Base-by-base conservation (phyloP, 2,329 filamentous ascomycete genomes). In the Raffaelea arxii region DNA sequence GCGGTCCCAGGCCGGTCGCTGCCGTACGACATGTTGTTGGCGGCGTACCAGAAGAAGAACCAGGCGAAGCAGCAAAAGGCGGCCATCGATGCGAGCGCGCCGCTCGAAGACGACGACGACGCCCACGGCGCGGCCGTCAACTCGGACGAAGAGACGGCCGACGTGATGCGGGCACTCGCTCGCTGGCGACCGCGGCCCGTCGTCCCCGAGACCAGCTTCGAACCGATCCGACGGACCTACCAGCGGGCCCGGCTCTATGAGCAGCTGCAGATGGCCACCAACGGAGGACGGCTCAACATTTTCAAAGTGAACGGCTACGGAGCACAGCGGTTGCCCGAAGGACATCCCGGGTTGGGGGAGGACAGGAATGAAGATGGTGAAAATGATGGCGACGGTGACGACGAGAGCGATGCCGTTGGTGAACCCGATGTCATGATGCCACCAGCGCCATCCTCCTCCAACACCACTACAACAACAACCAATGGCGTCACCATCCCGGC, bases 1-100 rank as follows among this genome's bases (percentile, higher is more conserved):
- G 84, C 85, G 1, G 90, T 96, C 3, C 84, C 87, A 5, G 90
- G 90, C 1, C 76, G 90, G 51, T 92, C 86, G 39, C 67, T 94
- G 49, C 90, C 90, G 2, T 96, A 96, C 59, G 89, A 95, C 63
- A 92, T 94, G 83, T 70, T 96, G 35, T 74, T 96, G 32, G 82
- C 85, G 14, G 83, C 84, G 7, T 92, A 92, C 59, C 86, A 92
- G 64, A 96, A 97, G 75, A 97, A 96, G 73, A 98, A 98, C 58
- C 92, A 97, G 64, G 92, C 92, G 21, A 94, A 95, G 60, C 87
- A 95, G 68, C 92, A 97, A 65, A 87, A 96, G 69, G 90, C 90
- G 30, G 89, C 90, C 32, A 84, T 98, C 55, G 90, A 97, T 62
- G 91, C 92, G 47, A 94, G 94, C 62, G 90, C 90, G 2, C 90